These are phyloP conservation scores for Cordyceps fumosorosea DNA, from an alignment of 2,329 filamentous ascomycete genomes.

Conservation along the genomic window DNA sequence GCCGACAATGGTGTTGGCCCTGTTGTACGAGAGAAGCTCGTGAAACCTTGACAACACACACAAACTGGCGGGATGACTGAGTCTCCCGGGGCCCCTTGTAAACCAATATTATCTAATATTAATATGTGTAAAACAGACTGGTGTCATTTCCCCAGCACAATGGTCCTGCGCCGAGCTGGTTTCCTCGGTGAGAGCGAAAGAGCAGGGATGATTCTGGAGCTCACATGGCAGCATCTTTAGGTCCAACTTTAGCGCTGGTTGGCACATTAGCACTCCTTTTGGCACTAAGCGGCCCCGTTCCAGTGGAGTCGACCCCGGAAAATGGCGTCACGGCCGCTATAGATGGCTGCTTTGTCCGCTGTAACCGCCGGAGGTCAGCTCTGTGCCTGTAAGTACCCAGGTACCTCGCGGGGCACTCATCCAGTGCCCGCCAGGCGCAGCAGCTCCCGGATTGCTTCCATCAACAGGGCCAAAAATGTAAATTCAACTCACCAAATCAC, in stretches of 20 bases:
- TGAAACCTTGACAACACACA: background rate
- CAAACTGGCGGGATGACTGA: no score
- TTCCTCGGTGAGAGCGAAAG: no score
- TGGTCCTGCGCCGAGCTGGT: background rate
- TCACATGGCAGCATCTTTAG: background rate
- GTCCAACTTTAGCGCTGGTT: background rate
- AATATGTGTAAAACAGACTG: background rate
- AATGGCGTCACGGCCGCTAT: conserved; percentile 2
- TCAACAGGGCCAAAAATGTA: background rate
- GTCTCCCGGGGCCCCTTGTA: background rate
- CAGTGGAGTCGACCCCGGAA: conserved; percentile 9
- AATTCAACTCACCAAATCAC: background rate
- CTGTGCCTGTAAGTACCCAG: background rate
- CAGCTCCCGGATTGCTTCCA: background rate
- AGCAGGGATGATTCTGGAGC: no score
- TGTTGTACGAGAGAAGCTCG: no score
- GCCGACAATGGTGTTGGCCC: background rate
- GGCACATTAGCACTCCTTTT: background rate
- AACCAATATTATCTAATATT: background rate
- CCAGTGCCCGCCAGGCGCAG: no score
- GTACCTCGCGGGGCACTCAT: background rate
- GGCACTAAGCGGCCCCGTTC: background rate
- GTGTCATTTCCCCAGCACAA: background rate
- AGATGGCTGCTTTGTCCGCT: background rate
- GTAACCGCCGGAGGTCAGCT: background rate